Evolutionary conservation across 202 grass and related monocot species (phyloP), one percentile per base, ranked within the genome.

Genomic region (Panicum hallii): DNA sequence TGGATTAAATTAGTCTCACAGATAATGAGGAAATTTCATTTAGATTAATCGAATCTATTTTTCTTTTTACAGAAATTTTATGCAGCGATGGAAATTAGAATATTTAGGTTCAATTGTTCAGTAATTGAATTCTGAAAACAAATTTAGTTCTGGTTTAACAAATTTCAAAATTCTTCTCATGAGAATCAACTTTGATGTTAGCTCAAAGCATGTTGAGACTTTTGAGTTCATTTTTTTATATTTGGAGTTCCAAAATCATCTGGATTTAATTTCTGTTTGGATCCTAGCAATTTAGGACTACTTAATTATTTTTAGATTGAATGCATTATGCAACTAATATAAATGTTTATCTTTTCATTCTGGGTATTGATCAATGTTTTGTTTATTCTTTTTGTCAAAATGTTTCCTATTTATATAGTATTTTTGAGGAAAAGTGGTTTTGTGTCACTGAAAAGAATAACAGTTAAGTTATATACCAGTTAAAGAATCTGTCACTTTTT

Each of bases 101-200:
- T 17, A 36, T 53, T 72, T 15, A 53, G 20, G 8, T 53, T 53
- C 16, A 73, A 34, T 32, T 72, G 69, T 28, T 73, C 14, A 52
- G 46, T 54, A 73, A 52, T 34, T 74, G 2, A 74, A 53, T 9
- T 36, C 15, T 53, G 3, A 19, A 49, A 50, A 72, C 19, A 71
- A 52, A 32, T 72, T 72, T 48, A 32, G 6, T 9, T 52, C 26
- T 14, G 15, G 11, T 36, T 36, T 54, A 74, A 20, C 6, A 63
- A 16, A 63, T 14, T 13, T 32, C 1, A 32, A 52, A 52, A 19
- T 34, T 52, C 3, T 73, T 73, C 47, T 52, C 4, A 16, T 9
- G 48, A 73, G 45, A 52, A 73, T 73, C 26, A 73, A 52, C 26
- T 11, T 49, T 22, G 20, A 52, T 73, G 34, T 32, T 73, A 63